Percentiles rank a stretch among this genome's conserved stretches.
phyloP scores from a whole-genome alignment of 2,329 filamentous ascomycete species.

The Penicillium sp. region DNA sequence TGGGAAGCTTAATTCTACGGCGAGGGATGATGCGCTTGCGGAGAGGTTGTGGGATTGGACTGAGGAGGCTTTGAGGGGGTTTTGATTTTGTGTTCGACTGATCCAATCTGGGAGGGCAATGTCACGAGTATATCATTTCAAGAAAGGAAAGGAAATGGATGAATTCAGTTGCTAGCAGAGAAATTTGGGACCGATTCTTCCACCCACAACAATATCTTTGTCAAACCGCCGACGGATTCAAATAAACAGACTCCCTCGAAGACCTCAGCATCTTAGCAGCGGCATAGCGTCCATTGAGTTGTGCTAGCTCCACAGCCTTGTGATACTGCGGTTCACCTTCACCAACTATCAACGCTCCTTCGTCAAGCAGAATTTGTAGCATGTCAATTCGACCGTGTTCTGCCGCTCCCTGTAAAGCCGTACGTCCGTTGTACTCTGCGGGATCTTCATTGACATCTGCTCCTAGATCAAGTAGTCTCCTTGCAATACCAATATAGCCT shows the following conservation, averaged over 20 bases:
- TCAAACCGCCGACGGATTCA: neutral
- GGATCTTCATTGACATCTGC: slow-evolving; percentile 22
- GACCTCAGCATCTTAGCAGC: slow-evolving; percentile 11
- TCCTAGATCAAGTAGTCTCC: slow-evolving; percentile 16
- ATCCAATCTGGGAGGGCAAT: no score
- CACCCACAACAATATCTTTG: neutral
- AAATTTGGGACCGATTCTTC: neutral
- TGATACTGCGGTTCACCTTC: slow-evolving; percentile 9
- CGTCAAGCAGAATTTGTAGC: slow-evolving; percentile 27
- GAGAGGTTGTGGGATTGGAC: slow-evolving; percentile 16
- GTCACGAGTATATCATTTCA: neutral
- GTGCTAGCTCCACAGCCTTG: slow-evolving; percentile 15
- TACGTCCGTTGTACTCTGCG: slow-evolving; percentile 19
- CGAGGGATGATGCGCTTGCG: neutral
- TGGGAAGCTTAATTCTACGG: slow-evolving; percentile 4
- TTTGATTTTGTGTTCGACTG: neutral
- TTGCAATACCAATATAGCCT: slow-evolving; percentile 24
- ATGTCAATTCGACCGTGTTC: slow-evolving; percentile 30
- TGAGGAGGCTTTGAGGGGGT: slow-evolving; percentile 12
- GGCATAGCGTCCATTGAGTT: slow-evolving; percentile 14
- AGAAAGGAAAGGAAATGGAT: neutral
- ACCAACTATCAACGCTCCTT: slow-evolving; percentile 17
- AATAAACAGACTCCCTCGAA: neutral
- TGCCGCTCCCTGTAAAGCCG: slow-evolving; percentile 29
- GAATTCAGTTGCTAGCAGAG: neutral